These are phyloP conservation scores for Russula sp. DNA, from an alignment of 768 basidiomycete genomes.

Conservation along the genomic window DNA sequence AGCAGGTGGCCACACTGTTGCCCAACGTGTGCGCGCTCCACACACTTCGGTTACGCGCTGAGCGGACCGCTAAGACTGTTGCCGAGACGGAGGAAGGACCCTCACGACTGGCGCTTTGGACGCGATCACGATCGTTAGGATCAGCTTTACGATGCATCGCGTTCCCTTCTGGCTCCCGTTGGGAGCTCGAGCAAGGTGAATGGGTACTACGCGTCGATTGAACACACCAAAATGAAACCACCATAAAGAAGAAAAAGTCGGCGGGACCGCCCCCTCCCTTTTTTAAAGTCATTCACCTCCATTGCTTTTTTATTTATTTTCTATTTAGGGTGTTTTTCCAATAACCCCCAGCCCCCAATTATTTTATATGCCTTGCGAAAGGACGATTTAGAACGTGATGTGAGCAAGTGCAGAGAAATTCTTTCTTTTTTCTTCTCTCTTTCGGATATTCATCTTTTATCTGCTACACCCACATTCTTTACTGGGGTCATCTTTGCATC, in stretches of 20 bases:
- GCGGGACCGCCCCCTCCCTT: background rate
- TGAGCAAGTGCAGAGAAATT: too few relatives aligned
- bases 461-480: too few relatives aligned
- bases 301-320: too few relatives aligned
- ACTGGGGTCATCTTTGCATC: too few relatives aligned
- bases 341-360: too few relatives aligned
- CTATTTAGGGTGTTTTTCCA: too few relatives aligned
- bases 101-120: conserved; percentile 33
- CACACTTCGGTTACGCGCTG: conserved; percentile 37
- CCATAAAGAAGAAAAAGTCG: background rate
- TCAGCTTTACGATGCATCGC: conserved; percentile 31
- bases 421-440: too few relatives aligned
- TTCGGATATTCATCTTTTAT: too few relatives aligned
- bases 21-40: conserved; percentile 34
- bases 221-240: background rate
- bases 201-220: conserved; percentile 17
- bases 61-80: conserved; percentile 39
- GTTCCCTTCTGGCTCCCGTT: conserved; percentile 36
- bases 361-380: too few relatives aligned
- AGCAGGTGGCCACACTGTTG: conserved; percentile 33
- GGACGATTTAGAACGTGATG: too few relatives aligned
- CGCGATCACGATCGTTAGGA: conserved; percentile 34
- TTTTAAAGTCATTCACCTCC: too few relatives aligned
- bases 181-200: conserved; percentile 25
- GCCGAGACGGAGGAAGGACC: conserved; percentile 37